A percentile compares a stretch with the other conserved stretches of the same genome.
Evolutionary conservation across 1,284 basidiomycete genomes (phyloP).

Genomic region (Cutaneotrichosporon sp.): DNA sequence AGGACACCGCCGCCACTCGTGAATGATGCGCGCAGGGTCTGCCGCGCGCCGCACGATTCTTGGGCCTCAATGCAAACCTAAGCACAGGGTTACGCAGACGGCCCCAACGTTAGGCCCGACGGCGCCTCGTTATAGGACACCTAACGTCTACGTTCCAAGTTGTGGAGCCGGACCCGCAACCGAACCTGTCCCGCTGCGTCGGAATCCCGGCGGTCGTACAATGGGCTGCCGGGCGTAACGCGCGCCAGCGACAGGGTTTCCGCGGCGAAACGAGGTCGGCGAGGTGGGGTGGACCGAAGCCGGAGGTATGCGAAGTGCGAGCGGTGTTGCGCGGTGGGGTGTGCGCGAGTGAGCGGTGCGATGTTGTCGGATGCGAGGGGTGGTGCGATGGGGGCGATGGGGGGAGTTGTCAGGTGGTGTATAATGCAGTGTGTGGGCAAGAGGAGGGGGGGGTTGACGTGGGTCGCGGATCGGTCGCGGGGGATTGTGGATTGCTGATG

Average conservation of each 20-base stretch:
- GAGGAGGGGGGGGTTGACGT: not conserved
- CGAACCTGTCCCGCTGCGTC: not conserved
- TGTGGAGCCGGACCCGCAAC: not conserved
- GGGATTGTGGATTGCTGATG: too few relatives aligned
- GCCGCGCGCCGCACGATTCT: not conserved
- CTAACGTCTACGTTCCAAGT: not conserved
- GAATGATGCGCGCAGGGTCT: not conserved
- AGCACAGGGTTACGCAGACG: not conserved
- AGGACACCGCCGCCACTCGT: not conserved
- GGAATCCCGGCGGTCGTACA: not conserved
- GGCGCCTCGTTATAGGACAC: not conserved
- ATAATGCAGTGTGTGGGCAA: not conserved
- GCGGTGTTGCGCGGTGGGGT: not conserved
- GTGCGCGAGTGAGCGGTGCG: not conserved
- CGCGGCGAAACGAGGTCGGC: not conserved
- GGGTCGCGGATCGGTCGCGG: too few relatives aligned
- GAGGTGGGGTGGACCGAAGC: too few relatives aligned
- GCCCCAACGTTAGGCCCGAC: not conserved
- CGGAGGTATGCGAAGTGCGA: not conserved
- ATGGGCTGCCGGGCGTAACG: not conserved
- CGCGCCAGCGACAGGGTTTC: not conserved
- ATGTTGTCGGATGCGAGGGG: not conserved
- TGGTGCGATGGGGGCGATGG: not conserved
- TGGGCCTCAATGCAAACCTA: not conserved
- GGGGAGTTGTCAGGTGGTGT: not conserved